phyloP scores from a whole-genome alignment of 805 yeast species.

The Candida stauntonica region DNA sequence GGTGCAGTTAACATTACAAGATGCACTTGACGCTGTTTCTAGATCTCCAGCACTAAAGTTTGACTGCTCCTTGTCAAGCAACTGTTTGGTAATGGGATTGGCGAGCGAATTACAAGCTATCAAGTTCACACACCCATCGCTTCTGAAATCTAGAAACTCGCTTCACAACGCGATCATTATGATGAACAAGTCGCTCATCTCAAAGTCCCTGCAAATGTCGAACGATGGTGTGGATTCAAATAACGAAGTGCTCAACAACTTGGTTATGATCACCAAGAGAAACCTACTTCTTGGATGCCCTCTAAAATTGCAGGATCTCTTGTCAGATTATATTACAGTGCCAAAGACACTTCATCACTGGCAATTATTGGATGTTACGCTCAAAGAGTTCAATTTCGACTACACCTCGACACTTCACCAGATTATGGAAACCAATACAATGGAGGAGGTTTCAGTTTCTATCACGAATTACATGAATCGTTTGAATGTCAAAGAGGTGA shows the following conservation, averaged over 20 bases:
- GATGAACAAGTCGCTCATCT: constrained; percentile 40
- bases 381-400: constrained; percentile 40
- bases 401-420: background rate
- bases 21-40: constrained; percentile 11
- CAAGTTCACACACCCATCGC: constrained; percentile 12
- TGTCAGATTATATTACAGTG: constrained; percentile 42
- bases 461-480: constrained; percentile 2
- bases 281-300: constrained; percentile 49
- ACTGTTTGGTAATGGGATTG: constrained; percentile 16
- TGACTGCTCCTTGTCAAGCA: constrained; percentile 1
- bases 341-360: constrained; percentile 38
- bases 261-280: constrained; percentile 43
- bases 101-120: constrained; percentile 27
- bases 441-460: constrained; percentile 4
- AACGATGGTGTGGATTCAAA: too few relatives aligned
- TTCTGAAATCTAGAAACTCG: constrained; percentile 34
- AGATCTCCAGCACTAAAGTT: constrained; percentile 8
- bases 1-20: background rate
- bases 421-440: constrained; percentile 10
- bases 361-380: constrained; percentile 40
- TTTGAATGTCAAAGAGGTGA: constrained; percentile 28
- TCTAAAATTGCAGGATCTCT: constrained; percentile 43
- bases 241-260: too few relatives aligned
- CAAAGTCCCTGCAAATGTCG: too few relatives aligned
- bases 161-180: constrained; percentile 51